Base-by-base conservation (phyloP, 2,329 filamentous ascomycete species). In the Cadophora sp. region DNA sequence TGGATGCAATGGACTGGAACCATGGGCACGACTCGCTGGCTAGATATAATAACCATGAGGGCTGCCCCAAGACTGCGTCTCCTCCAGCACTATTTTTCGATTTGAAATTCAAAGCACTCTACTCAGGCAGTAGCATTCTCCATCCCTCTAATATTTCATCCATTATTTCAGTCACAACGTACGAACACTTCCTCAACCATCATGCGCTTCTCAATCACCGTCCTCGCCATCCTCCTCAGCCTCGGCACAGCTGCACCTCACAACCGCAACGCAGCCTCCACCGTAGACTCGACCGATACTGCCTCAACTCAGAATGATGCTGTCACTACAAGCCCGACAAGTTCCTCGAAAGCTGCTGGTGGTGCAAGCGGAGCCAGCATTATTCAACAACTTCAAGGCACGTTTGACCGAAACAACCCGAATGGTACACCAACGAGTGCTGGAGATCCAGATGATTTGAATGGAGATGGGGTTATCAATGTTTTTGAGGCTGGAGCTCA, bases 381-480 rank as follows among this genome's bases (percentile, higher is more conserved):
- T 19, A 56, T 56, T 19, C 11, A 16, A 12, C 51, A 56, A 16
- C 51, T 56, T 22, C 51, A 56, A 56, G 51, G 26, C 24, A 56
- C 51, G 6, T 56, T 56, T 19, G 51, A 56, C 51, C 12, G 51
- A 34, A 29, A 56, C 12, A 56, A 56, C 8, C 51, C 51, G 29
- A 29, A 56, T 16, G 51, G 51, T 34, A 56, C 24, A 7, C 51
- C 51, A 29, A 56, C 51, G 19, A 56, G 22, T 29, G 24, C 51
- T 19, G 51, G 51, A 34, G 22, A 56, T 29, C 22, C 22, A 27
- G 51, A 56, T 29, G 51, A 56, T 56, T n/a, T 56, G 51, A 56
- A 56, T 11, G 51, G 51, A 29, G 51, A 56, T 56, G 51, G 51
- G 14, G 26, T 56, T 29, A 56, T 56, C 51, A 56, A 56, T 56